Conservation (phyloP, 139 green algal species). For the Bryopsis sp. region DNA sequence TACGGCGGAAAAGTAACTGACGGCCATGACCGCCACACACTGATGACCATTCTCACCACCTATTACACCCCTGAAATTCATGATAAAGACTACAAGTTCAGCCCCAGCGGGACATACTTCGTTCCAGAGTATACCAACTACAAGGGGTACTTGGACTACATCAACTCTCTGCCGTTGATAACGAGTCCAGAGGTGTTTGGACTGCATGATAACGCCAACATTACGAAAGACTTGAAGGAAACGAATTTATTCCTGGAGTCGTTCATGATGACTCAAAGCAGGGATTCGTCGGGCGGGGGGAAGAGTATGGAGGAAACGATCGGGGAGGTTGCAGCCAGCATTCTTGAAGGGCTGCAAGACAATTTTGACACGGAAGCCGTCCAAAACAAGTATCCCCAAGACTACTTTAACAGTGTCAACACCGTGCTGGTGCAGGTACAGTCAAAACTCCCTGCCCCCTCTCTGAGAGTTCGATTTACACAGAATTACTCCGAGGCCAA, state of each 20-base stretch:
- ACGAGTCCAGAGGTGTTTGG: conserved; percentile 54
- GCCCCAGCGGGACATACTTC: conserved; percentile 42
- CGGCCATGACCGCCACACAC: conserved; percentile 62
- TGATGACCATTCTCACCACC: conserved; percentile 47
- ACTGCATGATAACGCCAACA: conserved; percentile 63
- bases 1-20: conserved; percentile 61
- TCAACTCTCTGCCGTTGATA: conserved; percentile 46
- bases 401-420: no score
- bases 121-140: conserved; percentile 30
- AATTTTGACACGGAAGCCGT: no score
- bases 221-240: conserved; percentile 66
- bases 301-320: conserved; percentile 42
- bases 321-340: no score
- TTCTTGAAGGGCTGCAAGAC: no score
- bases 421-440: no score
- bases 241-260: conserved; percentile 48
- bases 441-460: no score
- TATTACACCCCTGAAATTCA: conserved; percentile 43
- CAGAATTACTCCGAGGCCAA: no score
- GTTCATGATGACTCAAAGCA: conserved; percentile 38
- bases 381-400: no score
- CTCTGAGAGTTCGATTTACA: no score
- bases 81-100: conserved; percentile 27
- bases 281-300: conserved; percentile 32
- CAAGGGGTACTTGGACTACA: conserved; percentile 38